A percentile compares a stretch with the other conserved stretches of the same genome.
Evolutionary conservation across 192 early-diverging fungal genomes (phyloP).

Genomic region (Linderina pennispora): DNA sequence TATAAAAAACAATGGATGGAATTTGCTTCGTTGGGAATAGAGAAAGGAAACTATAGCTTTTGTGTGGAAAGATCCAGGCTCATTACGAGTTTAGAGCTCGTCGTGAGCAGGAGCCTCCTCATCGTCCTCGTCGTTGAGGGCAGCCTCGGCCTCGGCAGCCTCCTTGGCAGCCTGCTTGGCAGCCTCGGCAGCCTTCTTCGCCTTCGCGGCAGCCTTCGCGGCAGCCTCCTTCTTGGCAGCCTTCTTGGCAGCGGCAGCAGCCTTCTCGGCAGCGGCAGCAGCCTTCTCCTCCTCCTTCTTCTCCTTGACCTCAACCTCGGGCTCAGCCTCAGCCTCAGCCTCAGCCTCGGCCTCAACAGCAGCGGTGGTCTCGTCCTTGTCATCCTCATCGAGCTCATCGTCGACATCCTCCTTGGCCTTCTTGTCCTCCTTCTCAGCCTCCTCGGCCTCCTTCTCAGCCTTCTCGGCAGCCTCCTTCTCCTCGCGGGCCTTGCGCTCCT

Average conservation of each 20-base stretch:
- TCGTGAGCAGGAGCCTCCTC: conserved; percentile 30
- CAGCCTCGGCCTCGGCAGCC: conserved; percentile 5
- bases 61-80: too few relatives aligned
- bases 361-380: neutral
- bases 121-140: conserved; percentile 6
- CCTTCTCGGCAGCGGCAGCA: conserved; percentile 8
- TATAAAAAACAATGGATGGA: neutral
- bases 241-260: neutral
- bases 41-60: neutral
- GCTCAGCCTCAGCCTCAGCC: conserved; percentile 2
- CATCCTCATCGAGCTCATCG: conserved; percentile 9
- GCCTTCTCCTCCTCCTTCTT: conserved; percentile 1
- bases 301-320: conserved; percentile 2
- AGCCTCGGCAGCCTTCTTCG: conserved; percentile 3
- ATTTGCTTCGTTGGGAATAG: neutral
- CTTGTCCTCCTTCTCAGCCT: conserved; percentile 5
- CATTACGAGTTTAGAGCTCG: conserved; percentile 36
- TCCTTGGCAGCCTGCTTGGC: conserved; percentile 2
- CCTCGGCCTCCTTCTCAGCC: conserved; percentile 6
- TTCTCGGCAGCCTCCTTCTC: conserved; percentile 1
- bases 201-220: conserved; percentile 2
- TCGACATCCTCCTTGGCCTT: conserved; percentile 9
- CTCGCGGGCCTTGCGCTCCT: conserved; percentile 40
- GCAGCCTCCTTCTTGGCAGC: conserved; percentile 7
- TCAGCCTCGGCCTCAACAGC: conserved; percentile 1